A percentile compares a stretch with the other conserved stretches of the same genome.
Evolutionary conservation across 1,284 basidiomycete genomes (phyloP).

Genomic region (Apiotrichum porosum): DNA sequence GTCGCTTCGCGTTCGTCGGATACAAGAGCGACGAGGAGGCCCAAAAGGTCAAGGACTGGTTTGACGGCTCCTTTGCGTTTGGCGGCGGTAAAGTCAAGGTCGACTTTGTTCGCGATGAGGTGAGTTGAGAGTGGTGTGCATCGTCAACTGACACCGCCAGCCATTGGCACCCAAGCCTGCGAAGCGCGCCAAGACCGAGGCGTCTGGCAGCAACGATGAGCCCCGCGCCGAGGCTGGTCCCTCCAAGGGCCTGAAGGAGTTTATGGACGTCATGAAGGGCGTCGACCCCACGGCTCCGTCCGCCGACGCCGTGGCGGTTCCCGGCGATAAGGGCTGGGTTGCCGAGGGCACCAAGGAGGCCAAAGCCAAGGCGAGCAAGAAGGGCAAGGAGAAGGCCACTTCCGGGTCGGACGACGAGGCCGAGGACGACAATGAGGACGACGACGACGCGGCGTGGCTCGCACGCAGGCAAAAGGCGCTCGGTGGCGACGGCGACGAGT

Average conservation of each 20-base stretch:
- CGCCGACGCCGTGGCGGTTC: constrained; percentile 15
- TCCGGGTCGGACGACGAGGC: constrained; percentile 37
- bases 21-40: constrained; percentile 80
- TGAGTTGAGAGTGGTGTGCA: constrained; percentile 52
- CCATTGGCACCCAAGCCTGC: constrained; percentile 25
- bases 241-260: constrained; percentile 61
- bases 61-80: constrained; percentile 72
- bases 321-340: constrained; percentile 30
- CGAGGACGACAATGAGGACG: constrained; percentile 61
- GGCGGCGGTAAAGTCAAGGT: constrained; percentile 71
- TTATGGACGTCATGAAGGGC: constrained; percentile 49
- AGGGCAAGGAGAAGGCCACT: constrained; percentile 57
- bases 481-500: constrained; percentile 15
- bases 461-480: constrained; percentile 50
- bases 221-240: constrained; percentile 43
- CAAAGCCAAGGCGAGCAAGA: constrained; percentile 46
- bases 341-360: constrained; percentile 26
- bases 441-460: constrained; percentile 68
- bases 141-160: constrained; percentile 7
- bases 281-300: constrained; percentile 48
- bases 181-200: constrained; percentile 19
- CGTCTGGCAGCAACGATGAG: constrained; percentile 4
- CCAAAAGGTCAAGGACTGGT: constrained; percentile 70
- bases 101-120: constrained; percentile 65
- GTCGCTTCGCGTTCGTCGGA: constrained; percentile 89